These are phyloP conservation scores for Pontederia crassipes DNA, from an alignment of 176 grass and related monocot genomes.

Conservation along the genomic window DNA sequence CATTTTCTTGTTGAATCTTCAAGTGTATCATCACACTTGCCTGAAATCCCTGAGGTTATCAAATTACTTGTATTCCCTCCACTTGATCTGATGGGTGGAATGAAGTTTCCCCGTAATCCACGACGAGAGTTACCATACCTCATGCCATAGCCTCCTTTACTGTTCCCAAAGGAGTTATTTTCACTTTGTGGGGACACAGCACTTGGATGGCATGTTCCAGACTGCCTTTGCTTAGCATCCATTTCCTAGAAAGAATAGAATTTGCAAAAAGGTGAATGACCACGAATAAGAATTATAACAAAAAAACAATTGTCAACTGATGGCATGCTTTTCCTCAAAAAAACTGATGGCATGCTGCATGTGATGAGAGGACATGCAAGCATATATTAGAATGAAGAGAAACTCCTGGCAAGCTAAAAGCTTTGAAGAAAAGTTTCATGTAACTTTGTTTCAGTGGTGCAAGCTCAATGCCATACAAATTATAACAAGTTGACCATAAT, in stretches of 20 bases:
- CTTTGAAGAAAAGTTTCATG: too few relatives aligned
- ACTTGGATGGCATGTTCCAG: slow-evolving; percentile 30
- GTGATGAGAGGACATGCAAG: too few relatives aligned
- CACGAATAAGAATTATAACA: background rate
- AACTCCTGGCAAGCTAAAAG: too few relatives aligned
- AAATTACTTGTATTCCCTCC: slow-evolving; percentile 42
- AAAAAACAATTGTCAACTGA: background rate
- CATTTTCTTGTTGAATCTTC: slow-evolving; percentile 94
- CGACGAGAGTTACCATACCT: slow-evolving; percentile 60
- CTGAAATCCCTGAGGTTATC: slow-evolving; percentile 43
- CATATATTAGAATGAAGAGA: too few relatives aligned
- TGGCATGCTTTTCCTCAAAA: too few relatives aligned
- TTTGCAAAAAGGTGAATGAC: background rate
- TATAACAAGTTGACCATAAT: too few relatives aligned
- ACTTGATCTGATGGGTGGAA: slow-evolving; percentile 82
- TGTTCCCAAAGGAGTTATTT: slow-evolving; percentile 34
- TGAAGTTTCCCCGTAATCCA: slow-evolving; percentile 83
- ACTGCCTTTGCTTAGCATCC: slow-evolving; percentile 47
- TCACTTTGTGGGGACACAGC: slow-evolving; percentile 58
- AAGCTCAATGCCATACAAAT: too few relatives aligned
- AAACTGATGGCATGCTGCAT: background rate
- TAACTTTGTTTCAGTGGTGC: too few relatives aligned
- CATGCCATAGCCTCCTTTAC: slow-evolving; percentile 43
- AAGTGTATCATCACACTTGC: slow-evolving; percentile 71
- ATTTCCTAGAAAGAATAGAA: slow-evolving; percentile 38